Evolutionary conservation across 1,284 basidiomycete species (phyloP), one percentile per base, ranked within the genome.

Genomic region (Leucoagaricus sp.): DNA sequence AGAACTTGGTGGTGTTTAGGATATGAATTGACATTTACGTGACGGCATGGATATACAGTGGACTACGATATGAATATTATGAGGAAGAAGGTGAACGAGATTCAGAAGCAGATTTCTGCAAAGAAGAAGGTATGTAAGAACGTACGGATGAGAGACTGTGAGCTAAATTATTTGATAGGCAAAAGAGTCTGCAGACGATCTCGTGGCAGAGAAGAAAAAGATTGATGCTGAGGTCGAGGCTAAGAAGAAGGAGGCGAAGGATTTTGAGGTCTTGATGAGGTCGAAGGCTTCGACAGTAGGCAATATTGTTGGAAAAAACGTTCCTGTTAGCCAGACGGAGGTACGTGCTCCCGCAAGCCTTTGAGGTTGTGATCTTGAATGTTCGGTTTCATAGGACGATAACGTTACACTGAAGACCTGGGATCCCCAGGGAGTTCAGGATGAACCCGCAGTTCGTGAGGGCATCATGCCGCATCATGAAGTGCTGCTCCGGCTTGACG

Each of bases 401-500:
- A 99, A 99, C 73, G 77, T 76, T 3, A 87, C 88, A 4, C 63
- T 94, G 17, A 80, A 85, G 59, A 92, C 86, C 60, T 98, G 93
- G 91, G 91, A 95, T 75, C 94, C 95, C 1, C 85, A 89, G 54
- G 89, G 89, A 10, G 86, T 89, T 45, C 83, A 87, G 61, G 84
- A 69, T 10, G 75, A 80, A 50, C 78, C 78, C 62, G 61, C 77
- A 74, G 66, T 79, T 72, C 55, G 84, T 76, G 75, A 80, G 7
- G 88, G 85, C 55, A 94, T 98, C 69, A 82, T 98, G 72, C 89
- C 95, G 34, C 96, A 99, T 73, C 96, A 99, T 72, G 96, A 98
- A 76, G 95, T 99, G 42, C 84, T 99, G 60, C 84, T 95, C 58
- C 85, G 95, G 48, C 78, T 99, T 33, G 95, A 98, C 67, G 93